A percentile compares a stretch with the other conserved stretches of the same genome.
Evolutionary conservation across 305 asterid species (phyloP).

Genomic region (Withania somnifera): DNA sequence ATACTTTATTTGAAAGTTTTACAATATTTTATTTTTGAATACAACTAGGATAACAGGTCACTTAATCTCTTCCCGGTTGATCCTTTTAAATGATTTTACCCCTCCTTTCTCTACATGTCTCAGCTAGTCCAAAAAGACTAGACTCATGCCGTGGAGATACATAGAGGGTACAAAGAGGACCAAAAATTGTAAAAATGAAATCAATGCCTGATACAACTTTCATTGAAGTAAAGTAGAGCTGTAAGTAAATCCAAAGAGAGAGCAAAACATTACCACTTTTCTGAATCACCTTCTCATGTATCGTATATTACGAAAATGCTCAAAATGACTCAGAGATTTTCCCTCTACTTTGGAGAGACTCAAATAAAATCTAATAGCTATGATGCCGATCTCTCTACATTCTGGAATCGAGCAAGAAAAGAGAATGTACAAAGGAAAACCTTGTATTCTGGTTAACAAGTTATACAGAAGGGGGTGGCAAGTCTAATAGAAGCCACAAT

Average conservation of each 20-base stretch:
- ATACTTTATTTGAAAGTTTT: no score
- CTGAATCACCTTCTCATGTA: not conserved
- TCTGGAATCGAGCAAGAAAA: not conserved
- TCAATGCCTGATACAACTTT: not conserved
- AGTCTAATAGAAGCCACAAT: slow-evolving; percentile 83
- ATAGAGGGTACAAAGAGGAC: not conserved
- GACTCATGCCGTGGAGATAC: not conserved
- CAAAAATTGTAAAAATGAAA: not conserved
- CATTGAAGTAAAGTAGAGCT: not conserved
- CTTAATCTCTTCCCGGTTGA: no score
- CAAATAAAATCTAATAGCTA: not conserved
- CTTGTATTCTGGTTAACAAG: not conserved
- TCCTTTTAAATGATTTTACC: no score
- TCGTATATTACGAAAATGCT: not conserved
- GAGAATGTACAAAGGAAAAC: not conserved
- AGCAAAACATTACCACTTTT: not conserved
- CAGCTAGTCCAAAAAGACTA: no score
- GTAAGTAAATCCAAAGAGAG: not conserved
- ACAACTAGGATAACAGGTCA: no score
- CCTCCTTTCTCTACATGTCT: no score
- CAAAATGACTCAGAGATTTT: not conserved
- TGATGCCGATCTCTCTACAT: not conserved
- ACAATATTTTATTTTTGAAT: no score
- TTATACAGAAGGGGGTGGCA: slow-evolving; percentile 88
- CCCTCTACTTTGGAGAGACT: not conserved